A percentile compares a stretch with the other conserved stretches of the same genome.
Conservation (phyloP, 345 rosid species). For the Rhizophora mangle region DNA sequence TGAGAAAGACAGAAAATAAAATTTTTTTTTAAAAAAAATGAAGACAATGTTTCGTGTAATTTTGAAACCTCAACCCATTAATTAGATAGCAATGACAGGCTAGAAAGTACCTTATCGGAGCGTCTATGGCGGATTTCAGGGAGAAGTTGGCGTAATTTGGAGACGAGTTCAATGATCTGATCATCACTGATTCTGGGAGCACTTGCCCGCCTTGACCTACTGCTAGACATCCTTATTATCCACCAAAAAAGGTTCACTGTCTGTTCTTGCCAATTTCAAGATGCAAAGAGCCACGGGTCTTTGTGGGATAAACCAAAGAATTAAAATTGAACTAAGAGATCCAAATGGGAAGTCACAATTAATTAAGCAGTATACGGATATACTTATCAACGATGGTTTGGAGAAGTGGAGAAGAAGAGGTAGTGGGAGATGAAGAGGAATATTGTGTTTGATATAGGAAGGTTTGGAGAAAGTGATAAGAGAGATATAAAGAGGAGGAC, state of each 20-base stretch:
- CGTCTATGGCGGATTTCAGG: slow-evolving; percentile 87
- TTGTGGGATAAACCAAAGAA: too few species aligned
- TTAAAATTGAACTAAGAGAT: not conserved
- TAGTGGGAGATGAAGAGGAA: slow-evolving; percentile 13
- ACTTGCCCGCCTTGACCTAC: slow-evolving; percentile 81
- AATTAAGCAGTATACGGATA: not conserved
- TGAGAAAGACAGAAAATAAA: not conserved
- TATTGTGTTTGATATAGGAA: slow-evolving; percentile 19
- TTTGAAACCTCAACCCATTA: not conserved
- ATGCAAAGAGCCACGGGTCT: not conserved
- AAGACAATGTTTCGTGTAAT: not conserved
- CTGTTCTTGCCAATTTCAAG: too few species aligned
- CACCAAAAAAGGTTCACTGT: too few species aligned
- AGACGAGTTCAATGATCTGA: slow-evolving; percentile 82
- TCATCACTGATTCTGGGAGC: slow-evolving; percentile 80
- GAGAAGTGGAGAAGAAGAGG: not conserved
- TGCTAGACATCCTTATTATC: slow-evolving; percentile 55
- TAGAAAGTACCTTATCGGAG: slow-evolving; percentile 60
- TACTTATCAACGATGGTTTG: not conserved
- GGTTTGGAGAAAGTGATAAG: slow-evolving; percentile 42
- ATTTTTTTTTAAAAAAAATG: not conserved
- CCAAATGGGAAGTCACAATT: not conserved
- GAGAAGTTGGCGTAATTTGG: slow-evolving; percentile 77
- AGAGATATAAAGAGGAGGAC: slow-evolving; percentile 71
- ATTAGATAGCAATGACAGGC: not conserved